Evolutionary conservation across 2,329 filamentous ascomycete genomes (phyloP), one percentile per base, ranked within the genome.

Genomic region (Cylindrodendrum hubeiense): DNA sequence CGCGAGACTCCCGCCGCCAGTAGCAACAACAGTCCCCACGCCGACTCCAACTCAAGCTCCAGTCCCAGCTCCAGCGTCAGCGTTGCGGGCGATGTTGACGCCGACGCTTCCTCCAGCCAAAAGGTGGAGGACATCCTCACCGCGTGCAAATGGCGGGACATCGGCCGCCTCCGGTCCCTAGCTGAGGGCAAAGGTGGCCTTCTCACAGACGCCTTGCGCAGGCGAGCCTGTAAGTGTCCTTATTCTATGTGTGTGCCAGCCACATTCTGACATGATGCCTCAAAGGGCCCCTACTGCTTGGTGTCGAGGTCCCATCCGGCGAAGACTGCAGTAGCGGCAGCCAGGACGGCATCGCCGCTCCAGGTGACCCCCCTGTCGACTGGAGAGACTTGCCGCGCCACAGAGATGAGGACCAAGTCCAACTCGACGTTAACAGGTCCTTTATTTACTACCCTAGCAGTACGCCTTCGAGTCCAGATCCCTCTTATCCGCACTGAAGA

Each of bases 401-500:
- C 80, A 83, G 83, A 34, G 96, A 99, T 74, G 96, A 99, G 79
- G 90, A 92, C 53, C 96, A 99, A 81, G 94, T 99, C 41, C 87
- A 91, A 75, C 86, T 98, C 51, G 96, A 99, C 77, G 96, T 99
- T 60, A 90, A 98, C 80, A 89, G 96, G 60, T 95, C 96, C n/a
- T 99, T 99, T 80, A 92, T 98, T 66, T 97, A 98, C 82, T 99
- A 99, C 78, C 96, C 96, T 13, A 87, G 88, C 67, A 88, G 94
- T 96, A 85, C 46, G 60, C 55, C 34, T 41, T 13, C 43, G 17
- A 49, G 15, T 17, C 7, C 30, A 30, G 24, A 19, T 13, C n/a
- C 13, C 26, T n/a, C n/a, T 21, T 21, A 13, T 50, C 9, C 17
- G 21, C 4, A 21, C 13, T 3, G 2, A 30, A 52, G 13, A 12